These are phyloP conservation scores for Prasinococcaceae sp. DNA, from an alignment of 139 green algal species.

Conservation along the genomic window DNA sequence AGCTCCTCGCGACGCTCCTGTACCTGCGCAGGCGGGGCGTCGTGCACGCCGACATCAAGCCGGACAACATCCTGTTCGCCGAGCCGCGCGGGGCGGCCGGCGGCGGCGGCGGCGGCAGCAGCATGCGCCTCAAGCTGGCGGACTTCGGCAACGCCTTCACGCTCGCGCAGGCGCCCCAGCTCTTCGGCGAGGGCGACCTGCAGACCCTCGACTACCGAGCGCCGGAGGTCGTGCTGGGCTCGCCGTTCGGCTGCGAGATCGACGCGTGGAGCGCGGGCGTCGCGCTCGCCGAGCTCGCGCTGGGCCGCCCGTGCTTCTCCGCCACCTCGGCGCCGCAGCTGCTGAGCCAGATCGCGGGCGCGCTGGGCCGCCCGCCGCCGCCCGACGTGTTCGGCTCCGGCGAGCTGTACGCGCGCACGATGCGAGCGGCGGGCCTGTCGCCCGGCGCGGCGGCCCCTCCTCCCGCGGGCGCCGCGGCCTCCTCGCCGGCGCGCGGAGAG, in stretches of 20 bases:
- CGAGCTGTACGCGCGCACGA: background rate
- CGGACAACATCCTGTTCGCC: too few relatives aligned
- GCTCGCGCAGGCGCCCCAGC: background rate
- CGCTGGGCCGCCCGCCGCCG: background rate
- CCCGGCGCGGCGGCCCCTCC: background rate
- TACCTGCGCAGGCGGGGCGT: too few relatives aligned
- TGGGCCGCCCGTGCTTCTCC: constrained; percentile 3
- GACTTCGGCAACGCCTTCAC: constrained; percentile 14
- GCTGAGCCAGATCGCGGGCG: background rate
- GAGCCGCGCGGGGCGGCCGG: too few relatives aligned
- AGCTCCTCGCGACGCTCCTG: too few relatives aligned
- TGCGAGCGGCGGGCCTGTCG: background rate
- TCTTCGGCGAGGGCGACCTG: constrained; percentile 4
- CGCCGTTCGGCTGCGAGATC: constrained; percentile 8
- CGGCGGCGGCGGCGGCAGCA: too few relatives aligned
- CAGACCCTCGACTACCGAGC: constrained; percentile 12
- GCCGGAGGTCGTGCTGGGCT: constrained; percentile 13
- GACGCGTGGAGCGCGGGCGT: constrained; percentile 18
- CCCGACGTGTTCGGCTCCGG: background rate
- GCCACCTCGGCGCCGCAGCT: background rate
- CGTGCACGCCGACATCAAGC: too few relatives aligned
- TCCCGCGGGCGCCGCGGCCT: too few relatives aligned
- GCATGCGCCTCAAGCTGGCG: constrained; percentile 17
- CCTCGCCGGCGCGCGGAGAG: too few relatives aligned
- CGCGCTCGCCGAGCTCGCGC: constrained; percentile 10